Base-by-base conservation (phyloP, 805 yeast species). In the Candida endomychidarum region DNA sequence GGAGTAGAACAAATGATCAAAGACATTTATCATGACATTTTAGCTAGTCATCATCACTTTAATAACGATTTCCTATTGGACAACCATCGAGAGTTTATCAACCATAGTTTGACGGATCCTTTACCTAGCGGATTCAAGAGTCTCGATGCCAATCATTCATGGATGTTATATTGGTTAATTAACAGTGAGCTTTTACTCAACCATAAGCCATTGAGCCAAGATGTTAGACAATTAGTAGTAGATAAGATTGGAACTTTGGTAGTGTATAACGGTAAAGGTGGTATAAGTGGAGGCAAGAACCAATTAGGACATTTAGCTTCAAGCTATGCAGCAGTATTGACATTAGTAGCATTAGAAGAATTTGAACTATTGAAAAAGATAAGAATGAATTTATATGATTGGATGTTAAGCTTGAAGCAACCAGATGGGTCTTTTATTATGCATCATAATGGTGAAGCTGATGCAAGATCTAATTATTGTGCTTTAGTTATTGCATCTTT, bases 131-230 rank as follows among this genome's bases (percentile, higher is more conserved):
- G 58, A 7, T 83, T 74, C 57, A 55, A 60, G 3, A 73, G 74
- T 0, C 67, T 87, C 34, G 97, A 91, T 60, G 93, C 97, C 0
- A 85, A 93, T n/a, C 89, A 83, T 45, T 81, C 96, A 0, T 93
- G 98, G 98, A 64, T 91, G 53, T 43, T 86, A 1, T 91, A 85
- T 57, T 93, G 99, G 99, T 62, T 83, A 5, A 56, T 76, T 32
- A 88, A 87, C 55, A 70, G 63, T 4, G 49, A 51, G 20, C 27
- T 32, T 8, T 23, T 64, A 17, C 40, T 65, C 4, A 36, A 32
- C 30, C 34, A 38, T 24, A 37, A 43, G 10, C 22, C 18, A 8
- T 14, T 21, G 18, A 6, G 8, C 18, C 26, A 33, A 16, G 32
- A 36, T 4, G 18, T 25, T 2, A 31, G 8, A 19, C 18, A 37